Percentiles rank a stretch among this genome's conserved stretches.
phyloP scores from a whole-genome alignment of 2,329 filamentous ascomycete genomes.

The Phoma sp. region DNA sequence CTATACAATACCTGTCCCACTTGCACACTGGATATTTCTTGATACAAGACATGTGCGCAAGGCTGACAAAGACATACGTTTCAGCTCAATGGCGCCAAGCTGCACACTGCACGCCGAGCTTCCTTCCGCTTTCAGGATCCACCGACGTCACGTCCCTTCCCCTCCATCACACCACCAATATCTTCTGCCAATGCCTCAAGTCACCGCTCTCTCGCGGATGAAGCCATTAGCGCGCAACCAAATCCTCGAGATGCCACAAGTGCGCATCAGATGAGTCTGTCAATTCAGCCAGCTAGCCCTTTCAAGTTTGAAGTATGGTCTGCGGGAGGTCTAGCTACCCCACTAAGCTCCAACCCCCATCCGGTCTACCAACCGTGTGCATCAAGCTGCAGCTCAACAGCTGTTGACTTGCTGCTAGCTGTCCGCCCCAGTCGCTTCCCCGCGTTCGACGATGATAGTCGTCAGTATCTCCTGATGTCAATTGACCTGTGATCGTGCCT shows the following conservation, averaged over 20 bases:
- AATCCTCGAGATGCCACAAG: slow-evolving; percentile 19
- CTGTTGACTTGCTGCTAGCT: slow-evolving; percentile 21
- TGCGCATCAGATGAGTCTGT: slow-evolving; percentile 21
- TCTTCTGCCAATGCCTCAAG: slow-evolving; percentile 1
- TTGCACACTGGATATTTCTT: not conserved
- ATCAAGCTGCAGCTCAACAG: slow-evolving; percentile 36
- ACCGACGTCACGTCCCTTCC: slow-evolving; percentile 21
- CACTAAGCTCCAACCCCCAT: slow-evolving; percentile 28
- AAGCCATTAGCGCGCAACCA: slow-evolving; percentile 13
- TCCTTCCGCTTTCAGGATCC: slow-evolving; percentile 10
- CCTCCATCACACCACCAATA: slow-evolving; percentile 17
- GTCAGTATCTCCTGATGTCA: slow-evolving; percentile 15
- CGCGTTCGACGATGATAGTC: slow-evolving; percentile 17
- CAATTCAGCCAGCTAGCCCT: slow-evolving; percentile 18
- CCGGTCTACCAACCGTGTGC: slow-evolving; percentile 22
- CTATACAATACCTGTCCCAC: not conserved
- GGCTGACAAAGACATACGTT: slow-evolving; percentile 3
- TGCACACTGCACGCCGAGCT: slow-evolving; percentile 13
- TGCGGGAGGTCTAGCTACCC: slow-evolving; percentile 24
- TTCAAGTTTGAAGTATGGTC: slow-evolving; percentile 8
- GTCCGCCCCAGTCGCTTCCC: slow-evolving; percentile 21
- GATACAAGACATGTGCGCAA: slow-evolving; percentile 1
- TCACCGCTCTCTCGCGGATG: slow-evolving; percentile 19
- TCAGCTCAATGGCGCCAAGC: slow-evolving; percentile 2
- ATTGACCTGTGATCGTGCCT: slow-evolving; percentile 9